phyloP scores from a whole-genome alignment of 768 basidiomycete species.

The Panaeolus cyanescens region DNA sequence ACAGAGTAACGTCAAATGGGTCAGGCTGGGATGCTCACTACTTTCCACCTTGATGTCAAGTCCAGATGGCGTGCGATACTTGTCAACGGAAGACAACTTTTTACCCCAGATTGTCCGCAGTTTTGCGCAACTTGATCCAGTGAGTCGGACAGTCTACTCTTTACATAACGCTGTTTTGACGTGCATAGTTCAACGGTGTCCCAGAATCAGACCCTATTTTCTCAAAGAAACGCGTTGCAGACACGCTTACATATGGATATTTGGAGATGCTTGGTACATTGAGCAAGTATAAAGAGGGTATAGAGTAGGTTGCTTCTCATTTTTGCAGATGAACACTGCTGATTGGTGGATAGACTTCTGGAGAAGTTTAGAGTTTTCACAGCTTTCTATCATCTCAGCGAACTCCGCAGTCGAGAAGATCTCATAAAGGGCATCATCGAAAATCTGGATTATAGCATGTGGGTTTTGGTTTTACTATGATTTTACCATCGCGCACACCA shows the following conservation, averaged over 20 bases:
- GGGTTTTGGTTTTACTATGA: too few species aligned
- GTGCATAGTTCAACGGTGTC: constrained; percentile 63
- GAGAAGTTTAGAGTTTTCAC: constrained; percentile 94
- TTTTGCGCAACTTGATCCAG: constrained; percentile 92
- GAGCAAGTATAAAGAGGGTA: constrained; percentile 86
- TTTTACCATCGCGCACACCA: too few species aligned
- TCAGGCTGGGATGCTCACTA: constrained; percentile 79
- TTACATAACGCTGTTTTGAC: neutral
- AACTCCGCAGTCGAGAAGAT: constrained; percentile 89
- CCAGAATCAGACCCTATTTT: constrained; percentile 81
- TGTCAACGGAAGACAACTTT: constrained; percentile 82
- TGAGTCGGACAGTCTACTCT: constrained; percentile 34
- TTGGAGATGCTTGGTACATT: constrained; percentile 94
- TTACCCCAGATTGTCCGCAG: constrained; percentile 81
- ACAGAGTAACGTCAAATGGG: constrained; percentile 88
- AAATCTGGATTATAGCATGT: constrained; percentile 91
- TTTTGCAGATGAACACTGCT: neutral
- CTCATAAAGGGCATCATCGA: constrained; percentile 90
- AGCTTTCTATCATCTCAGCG: constrained; percentile 92
- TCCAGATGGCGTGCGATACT: constrained; percentile 81
- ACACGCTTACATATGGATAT: constrained; percentile 88
- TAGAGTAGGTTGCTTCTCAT: constrained; percentile 61
- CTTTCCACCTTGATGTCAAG: constrained; percentile 82
- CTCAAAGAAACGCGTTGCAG: constrained; percentile 78
- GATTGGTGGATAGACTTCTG: constrained; percentile 61